These are phyloP conservation scores for Strobilomyces confusus DNA, from an alignment of 768 basidiomycete genomes.

Conservation along the genomic window DNA sequence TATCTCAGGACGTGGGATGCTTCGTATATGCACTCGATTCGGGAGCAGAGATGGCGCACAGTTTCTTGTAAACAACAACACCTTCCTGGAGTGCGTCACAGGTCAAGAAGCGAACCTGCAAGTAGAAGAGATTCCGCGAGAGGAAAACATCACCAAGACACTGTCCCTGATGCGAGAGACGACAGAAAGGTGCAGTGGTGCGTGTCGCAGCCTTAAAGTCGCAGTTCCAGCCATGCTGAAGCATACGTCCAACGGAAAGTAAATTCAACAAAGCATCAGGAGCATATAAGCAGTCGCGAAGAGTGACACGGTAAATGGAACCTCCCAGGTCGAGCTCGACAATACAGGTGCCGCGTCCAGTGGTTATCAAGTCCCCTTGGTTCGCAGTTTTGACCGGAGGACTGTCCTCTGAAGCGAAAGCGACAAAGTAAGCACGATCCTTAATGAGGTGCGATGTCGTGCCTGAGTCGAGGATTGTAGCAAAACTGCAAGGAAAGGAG, in stretches of 20 bases:
- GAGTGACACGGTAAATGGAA: neutral
- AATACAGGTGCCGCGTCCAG: neutral
- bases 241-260: neutral
- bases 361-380: neutral
- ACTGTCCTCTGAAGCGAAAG: neutral
- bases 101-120: neutral
- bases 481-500: too few species aligned
- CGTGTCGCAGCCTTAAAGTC: neutral
- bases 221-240: neutral
- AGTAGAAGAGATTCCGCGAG: neutral
- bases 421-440: neutral
- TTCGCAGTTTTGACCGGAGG: neutral
- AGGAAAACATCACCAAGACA: neutral
- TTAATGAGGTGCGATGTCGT: neutral
- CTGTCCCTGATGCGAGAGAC: neutral
- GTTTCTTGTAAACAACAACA: too few species aligned
- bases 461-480: neutral
- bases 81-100: too few species aligned
- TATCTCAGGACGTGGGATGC: neutral
- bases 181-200: accelerated
- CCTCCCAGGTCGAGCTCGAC: neutral
- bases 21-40: neutral
- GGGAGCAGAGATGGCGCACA: too few species aligned
- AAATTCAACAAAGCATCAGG: neutral
- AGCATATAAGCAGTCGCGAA: neutral